These are phyloP conservation scores for Podospora comata DNA, from an alignment of 495 filamentous ascomycete species.

Conservation along the genomic window DNA sequence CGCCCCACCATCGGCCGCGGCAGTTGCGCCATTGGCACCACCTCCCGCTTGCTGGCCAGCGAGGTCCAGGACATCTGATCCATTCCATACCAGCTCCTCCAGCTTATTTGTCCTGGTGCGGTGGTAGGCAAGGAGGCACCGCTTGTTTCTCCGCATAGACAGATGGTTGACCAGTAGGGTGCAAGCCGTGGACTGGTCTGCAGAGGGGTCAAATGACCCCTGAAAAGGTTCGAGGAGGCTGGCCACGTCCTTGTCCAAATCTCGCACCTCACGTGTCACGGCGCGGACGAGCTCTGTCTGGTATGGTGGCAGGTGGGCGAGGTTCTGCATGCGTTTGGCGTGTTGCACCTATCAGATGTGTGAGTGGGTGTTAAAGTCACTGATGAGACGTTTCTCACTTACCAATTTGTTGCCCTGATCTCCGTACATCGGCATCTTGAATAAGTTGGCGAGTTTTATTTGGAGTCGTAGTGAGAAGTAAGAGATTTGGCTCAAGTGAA, in stretches of 20 bases:
- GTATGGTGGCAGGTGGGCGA: constrained; percentile 85
- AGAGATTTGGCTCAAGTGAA: neutral
- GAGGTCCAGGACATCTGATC: constrained; percentile 66
- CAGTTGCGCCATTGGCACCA: constrained; percentile 33
- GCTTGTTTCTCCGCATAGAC: constrained; percentile 93
- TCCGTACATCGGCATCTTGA: constrained; percentile 70
- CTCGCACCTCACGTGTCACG: constrained; percentile 87
- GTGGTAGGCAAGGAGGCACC: constrained; percentile 93
- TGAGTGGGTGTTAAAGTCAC: constrained; percentile 16
- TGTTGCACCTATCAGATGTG: constrained; percentile 74
- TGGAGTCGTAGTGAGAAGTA: neutral
- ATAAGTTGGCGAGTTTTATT: neutral
- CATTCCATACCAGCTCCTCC: constrained; percentile 91
- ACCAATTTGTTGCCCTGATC: constrained; percentile 85
- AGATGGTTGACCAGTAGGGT: constrained; percentile 89
- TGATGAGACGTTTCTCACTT: constrained; percentile 25
- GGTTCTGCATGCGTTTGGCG: constrained; percentile 90
- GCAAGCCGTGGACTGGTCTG: constrained; percentile 80
- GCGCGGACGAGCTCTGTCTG: constrained; percentile 87
- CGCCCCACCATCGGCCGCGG: constrained; percentile 39
- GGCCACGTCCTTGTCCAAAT: constrained; percentile 86
- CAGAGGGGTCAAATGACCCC: constrained; percentile 78
- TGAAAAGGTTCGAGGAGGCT: constrained; percentile 77
- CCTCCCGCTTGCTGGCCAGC: constrained; percentile 39
- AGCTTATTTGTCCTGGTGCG: constrained; percentile 84